Percentiles rank a stretch among this genome's conserved stretches.
Conservation (phyloP, 306 rosid genomes). For the Pyrus communis region DNA sequence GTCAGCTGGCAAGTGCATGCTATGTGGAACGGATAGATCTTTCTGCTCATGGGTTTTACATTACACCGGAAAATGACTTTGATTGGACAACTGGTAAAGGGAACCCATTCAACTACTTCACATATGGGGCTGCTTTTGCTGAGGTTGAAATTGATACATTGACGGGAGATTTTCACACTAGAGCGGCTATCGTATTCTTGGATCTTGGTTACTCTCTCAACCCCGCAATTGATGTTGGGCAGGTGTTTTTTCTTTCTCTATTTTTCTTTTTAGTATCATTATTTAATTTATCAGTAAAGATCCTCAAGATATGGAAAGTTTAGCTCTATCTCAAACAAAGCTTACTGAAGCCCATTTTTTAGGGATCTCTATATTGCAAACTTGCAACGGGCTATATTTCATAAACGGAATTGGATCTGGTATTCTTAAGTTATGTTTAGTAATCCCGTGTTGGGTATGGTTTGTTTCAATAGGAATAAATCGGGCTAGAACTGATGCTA, state of each 20-base stretch:
- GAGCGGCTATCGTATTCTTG: conserved; percentile 54
- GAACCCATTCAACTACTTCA: conserved; percentile 72
- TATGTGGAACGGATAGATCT: conserved; percentile 77
- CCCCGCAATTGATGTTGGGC: conserved; percentile 93
- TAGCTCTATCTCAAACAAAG: not conserved
- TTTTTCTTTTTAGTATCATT: not conserved
- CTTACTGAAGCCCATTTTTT: not conserved
- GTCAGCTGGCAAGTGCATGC: conserved; percentile 80
- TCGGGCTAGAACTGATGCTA: too few species aligned
- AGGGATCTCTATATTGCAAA: not conserved
- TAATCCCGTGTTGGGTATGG: not conserved
- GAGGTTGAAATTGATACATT: conserved; percentile 95
- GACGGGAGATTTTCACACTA: conserved; percentile 92
- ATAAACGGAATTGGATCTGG: not conserved
- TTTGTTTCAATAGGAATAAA: too few species aligned
- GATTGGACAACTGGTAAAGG: conserved; percentile 81
- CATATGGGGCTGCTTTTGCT: conserved; percentile 91
- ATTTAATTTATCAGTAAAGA: not conserved
- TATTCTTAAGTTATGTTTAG: not conserved
- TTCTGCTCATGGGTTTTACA: conserved; percentile 92
- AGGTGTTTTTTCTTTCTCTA: conserved; percentile 31
- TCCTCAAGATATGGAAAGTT: not conserved
- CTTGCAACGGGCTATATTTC: not conserved
- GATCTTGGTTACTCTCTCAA: conserved; percentile 89
- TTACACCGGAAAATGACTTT: conserved; percentile 77